Base-by-base conservation (phyloP, 352 stramenopile genomes). In the Phytophthora palmivora region DNA sequence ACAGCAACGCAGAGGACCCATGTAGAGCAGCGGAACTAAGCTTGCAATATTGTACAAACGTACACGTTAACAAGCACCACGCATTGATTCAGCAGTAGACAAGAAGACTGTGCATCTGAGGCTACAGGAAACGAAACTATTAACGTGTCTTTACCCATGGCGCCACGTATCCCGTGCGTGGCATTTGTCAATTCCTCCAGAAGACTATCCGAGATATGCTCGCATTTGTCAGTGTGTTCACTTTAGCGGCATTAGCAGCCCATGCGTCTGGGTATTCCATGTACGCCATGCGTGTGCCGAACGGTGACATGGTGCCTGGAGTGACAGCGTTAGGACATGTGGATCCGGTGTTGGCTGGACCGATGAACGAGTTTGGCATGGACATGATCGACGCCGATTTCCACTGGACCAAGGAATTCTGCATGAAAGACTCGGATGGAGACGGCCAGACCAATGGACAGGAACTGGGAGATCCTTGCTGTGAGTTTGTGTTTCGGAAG, bases 271-370 rank as follows among this genome's bases (percentile, higher is more conserved):
- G 46, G 12, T 65, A 70, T 24, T 70, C 54, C 22, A 70, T 65
- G 54, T 64, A 65, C 42, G 68, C 55, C 11, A 60, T 58, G 43
- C 51, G 54, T 5, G 49, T 80, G 3, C 72, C 68, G 3, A 80
- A 80, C 33, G 72, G 67, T 8, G 63, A 63, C 52, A 76, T 74
- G 19, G 71, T 79, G 30, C 53, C 47, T 14, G 67, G 63, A 14
- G 58, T 71, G 19, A 62, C 57, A 18, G 64, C 64, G 34, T 36
- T 79, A 19, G 71, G 71, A 7, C 71, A 79, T 28, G 28, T 55
- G 32, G 47, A 42, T 26, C 38, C 30, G 34, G 63, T 45, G 54
- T 22, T 65, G 52, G 64, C 50, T 15, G 68, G 68, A 4, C 53
- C 53, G 16, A 63, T 71, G 52, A 76, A 73, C 28, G 49, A 66